phyloP scores from a whole-genome alignment of 2,329 filamentous ascomycete species.

The Coniochaeta sp. region DNA sequence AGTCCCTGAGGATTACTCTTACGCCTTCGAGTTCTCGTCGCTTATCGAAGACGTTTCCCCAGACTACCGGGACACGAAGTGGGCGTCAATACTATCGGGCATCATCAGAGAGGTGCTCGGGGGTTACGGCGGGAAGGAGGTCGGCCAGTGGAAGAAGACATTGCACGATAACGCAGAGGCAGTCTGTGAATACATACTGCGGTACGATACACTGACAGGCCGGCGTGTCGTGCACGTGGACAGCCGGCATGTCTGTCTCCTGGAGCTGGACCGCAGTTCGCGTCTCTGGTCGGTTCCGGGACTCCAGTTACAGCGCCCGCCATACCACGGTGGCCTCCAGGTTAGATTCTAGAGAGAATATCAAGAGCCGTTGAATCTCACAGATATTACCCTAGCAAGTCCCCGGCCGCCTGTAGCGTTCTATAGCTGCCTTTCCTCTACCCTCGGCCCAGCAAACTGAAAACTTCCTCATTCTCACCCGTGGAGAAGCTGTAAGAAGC shows the following conservation, averaged over 20 bases:
- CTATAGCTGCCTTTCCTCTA: too few relatives aligned
- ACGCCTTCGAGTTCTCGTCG: too few relatives aligned
- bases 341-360: too few relatives aligned
- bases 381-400: too few relatives aligned
- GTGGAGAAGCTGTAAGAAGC: too few relatives aligned
- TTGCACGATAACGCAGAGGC: not conserved
- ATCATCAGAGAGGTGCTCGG: not conserved
- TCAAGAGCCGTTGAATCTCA: too few relatives aligned
- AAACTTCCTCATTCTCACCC: too few relatives aligned
- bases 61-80: not conserved
- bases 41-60: not conserved
- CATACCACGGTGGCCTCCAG: not conserved
- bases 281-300: not conserved
- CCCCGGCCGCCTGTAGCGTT: too few relatives aligned
- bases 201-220: not conserved
- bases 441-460: too few relatives aligned
- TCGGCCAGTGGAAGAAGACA: not conserved
- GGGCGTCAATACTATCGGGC: not conserved
- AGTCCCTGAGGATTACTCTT: too few relatives aligned
- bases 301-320: not conserved
- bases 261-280: not conserved
- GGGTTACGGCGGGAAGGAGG: not conserved
- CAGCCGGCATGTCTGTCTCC: not conserved
- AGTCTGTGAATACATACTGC: not conserved
- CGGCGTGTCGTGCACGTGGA: not conserved